phyloP scores from a whole-genome alignment of 2,329 filamentous ascomycete species.

The Sarocladium oryzae region DNA sequence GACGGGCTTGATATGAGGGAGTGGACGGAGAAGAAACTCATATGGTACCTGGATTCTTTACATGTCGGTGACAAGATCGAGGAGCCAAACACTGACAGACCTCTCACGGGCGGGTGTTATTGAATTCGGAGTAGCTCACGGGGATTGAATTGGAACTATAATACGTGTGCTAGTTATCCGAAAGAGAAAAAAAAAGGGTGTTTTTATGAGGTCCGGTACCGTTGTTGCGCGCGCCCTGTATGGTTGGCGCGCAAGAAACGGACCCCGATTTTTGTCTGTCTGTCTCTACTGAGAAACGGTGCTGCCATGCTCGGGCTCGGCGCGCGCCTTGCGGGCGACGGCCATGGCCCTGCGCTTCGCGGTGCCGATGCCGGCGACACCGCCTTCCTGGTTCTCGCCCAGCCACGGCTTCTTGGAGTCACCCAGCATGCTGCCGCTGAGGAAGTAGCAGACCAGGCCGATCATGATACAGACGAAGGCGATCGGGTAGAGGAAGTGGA shows the following conservation, averaged over 20 bases:
- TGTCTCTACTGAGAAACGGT: not conserved
- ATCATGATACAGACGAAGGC: conserved; percentile 89
- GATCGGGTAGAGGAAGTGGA: conserved; percentile 92
- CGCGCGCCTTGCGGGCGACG: conserved; percentile 38
- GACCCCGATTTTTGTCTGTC: too few species aligned
- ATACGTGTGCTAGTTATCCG: too few species aligned
- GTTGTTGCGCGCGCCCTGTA: too few species aligned
- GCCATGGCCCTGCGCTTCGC: conserved; percentile 71
- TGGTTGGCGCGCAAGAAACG: too few species aligned
- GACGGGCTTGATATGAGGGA: conserved; percentile 30
- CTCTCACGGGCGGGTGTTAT: conserved; percentile 9
- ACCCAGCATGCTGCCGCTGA: conserved; percentile 73
- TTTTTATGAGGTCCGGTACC: too few species aligned
- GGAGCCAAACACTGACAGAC: not conserved
- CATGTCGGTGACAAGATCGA: not conserved
- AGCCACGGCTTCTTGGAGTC: conserved; percentile 95
- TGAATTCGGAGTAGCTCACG: not conserved
- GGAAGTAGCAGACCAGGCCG: conserved; percentile 81
- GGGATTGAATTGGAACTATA: too few species aligned
- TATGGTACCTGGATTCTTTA: not conserved
- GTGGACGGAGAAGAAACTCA: conserved; percentile 15
- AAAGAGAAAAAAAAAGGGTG: too few species aligned
- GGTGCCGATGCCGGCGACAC: conserved; percentile 74
- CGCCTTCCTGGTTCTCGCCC: conserved; percentile 75
- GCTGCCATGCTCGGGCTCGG: conserved; percentile 24